Base-by-base conservation (phyloP, 106 monocot species). In the Dactylorhiza incarnata region DNA sequence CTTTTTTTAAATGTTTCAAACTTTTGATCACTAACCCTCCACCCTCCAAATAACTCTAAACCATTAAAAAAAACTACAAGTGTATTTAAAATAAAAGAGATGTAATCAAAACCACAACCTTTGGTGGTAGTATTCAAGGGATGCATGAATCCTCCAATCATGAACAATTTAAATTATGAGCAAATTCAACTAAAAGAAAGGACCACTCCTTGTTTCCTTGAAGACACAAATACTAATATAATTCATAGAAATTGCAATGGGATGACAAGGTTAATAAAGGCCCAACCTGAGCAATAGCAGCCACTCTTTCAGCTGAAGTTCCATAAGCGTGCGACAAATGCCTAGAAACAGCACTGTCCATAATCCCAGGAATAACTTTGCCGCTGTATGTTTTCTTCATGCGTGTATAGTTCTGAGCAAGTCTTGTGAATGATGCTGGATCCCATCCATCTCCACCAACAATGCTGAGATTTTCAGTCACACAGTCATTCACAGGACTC, bases 321-420 rank as follows among this genome's bases (percentile, higher is more conserved):
- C 99, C 94, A 82, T 94, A 99, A 56, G 94, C 99, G 85, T 88
- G 99, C 58, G 94, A 87, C 48, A 99, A 77, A 82, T 99, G 94
- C 78, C 90, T 99, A n/a, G 91, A 87, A 25, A 90, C 55, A 78
- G 83, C 52, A 78, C 84, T 94, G 67, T 92, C 99, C 99, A 99
- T 92, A 45, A 74, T 79, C 56, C 91, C 91, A 74, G 94, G 94
- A 83, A 99, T 82, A 78, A 94, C 50, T 75, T 89, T 99, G 17
- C 99, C 94, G 61, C 73, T 66, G 77, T 87, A 71, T 49, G 86
- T 83, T 73, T 75, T 87, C 81, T 99, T 99, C 94, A 94, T 99
- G 56, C 99, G 89, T 29, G 86, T 63, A 71, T 86, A 99, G 7
- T 94, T 78, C 61, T 99, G 99, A 71, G 94, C 87, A 78, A 99